phyloP scores from a whole-genome alignment of 2,329 filamentous ascomycete species.

The Sphaceloma murrayae region DNA sequence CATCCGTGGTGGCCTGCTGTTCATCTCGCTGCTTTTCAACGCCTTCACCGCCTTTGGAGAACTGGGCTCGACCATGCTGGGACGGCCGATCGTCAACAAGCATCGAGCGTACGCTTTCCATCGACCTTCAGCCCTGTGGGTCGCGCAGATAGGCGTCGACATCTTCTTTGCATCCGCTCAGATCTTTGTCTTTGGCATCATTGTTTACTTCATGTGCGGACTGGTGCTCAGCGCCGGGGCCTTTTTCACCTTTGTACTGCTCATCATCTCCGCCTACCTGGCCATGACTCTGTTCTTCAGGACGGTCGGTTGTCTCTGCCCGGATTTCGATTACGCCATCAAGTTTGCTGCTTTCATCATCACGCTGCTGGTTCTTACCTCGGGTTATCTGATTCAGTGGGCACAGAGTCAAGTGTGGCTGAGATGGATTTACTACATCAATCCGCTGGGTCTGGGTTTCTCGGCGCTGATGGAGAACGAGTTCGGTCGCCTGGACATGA shows the following conservation, averaged over 20 bases:
- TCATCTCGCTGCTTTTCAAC: slow-evolving; percentile 72
- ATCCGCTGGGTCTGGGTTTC: slow-evolving; percentile 65
- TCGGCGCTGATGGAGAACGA: slow-evolving; percentile 79
- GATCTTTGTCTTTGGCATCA: slow-evolving; percentile 62
- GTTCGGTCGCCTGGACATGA: slow-evolving; percentile 59
- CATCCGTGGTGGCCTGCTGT: slow-evolving; percentile 70
- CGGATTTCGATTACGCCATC: slow-evolving; percentile 77
- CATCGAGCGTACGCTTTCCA: slow-evolving; percentile 78
- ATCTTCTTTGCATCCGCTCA: slow-evolving; percentile 57
- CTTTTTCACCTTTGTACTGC: slow-evolving; percentile 67
- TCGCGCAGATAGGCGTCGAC: slow-evolving; percentile 74
- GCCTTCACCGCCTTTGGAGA: slow-evolving; percentile 81
- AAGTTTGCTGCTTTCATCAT: slow-evolving; percentile 70
- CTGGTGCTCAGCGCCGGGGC: slow-evolving; percentile 59
- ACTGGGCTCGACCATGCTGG: slow-evolving; percentile 63
- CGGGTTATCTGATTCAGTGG: slow-evolving; percentile 77
- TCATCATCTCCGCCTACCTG: slow-evolving; percentile 29
- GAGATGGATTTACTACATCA: slow-evolving; percentile 72
- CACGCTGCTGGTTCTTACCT: slow-evolving; percentile 70
- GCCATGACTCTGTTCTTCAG: slow-evolving; percentile 71
- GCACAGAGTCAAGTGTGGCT: slow-evolving; percentile 65
- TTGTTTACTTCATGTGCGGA: slow-evolving; percentile 71
- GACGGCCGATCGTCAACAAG: slow-evolving; percentile 70
- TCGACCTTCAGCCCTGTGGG: slow-evolving; percentile 70
- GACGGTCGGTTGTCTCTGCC: slow-evolving; percentile 63